Evolutionary conservation across 1,139 yeast genomes (phyloP).

Genomic region (Candida labiduridarum): DNA sequence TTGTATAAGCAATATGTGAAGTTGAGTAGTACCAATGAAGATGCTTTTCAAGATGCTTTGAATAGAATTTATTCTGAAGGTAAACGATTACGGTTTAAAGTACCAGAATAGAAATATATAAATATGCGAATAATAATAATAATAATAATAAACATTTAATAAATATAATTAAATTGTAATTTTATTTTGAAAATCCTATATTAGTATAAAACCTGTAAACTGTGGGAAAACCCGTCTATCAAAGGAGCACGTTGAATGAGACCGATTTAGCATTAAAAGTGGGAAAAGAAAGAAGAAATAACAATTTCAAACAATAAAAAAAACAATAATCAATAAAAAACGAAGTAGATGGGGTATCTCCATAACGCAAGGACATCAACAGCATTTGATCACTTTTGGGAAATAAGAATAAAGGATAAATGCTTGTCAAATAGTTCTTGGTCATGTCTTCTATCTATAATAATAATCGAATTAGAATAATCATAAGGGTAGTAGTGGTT

Average conservation of each 20-base stretch:
- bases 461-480: not conserved
- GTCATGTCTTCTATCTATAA: too few species aligned
- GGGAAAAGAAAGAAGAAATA: not conserved
- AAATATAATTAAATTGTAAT: not conserved
- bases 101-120: slow-evolving; percentile 28
- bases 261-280: not conserved
- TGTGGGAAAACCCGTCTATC: not conserved
- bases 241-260: not conserved
- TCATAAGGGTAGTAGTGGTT: not conserved
- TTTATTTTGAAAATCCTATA: not conserved
- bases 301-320: not conserved
- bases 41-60: slow-evolving; percentile 62
- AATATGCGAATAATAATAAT: not conserved
- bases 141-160: not conserved
- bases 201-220: not conserved
- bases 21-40: slow-evolving; percentile 52
- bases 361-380: not conserved
- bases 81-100: slow-evolving; percentile 44
- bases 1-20: slow-evolving; percentile 74
- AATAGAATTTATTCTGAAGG: slow-evolving; percentile 80
- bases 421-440: not conserved
- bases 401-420: not conserved
- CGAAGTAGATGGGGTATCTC: not conserved
- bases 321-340: not conserved
- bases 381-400: not conserved